A percentile compares a stretch with the other conserved stretches of the same genome.
Conservation (phyloP, 106 monocot genomes). For the Iris macrosiphon region DNA sequence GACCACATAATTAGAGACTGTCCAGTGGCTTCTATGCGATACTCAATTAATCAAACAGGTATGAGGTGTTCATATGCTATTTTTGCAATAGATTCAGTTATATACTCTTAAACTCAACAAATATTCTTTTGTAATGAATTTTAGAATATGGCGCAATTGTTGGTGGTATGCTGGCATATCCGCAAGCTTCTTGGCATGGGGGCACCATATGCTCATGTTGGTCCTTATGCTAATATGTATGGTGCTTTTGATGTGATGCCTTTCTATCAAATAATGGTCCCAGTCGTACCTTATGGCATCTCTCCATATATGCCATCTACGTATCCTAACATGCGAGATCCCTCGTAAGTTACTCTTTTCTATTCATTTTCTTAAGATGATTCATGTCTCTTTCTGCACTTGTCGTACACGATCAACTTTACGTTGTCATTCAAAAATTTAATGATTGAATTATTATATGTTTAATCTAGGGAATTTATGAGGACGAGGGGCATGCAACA, state of each 20-base stretch:
- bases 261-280: conserved; percentile 23
- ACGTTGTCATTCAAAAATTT: no score
- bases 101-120: background rate
- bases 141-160: conserved; percentile 28
- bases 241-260: conserved; percentile 31
- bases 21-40: conserved; percentile 25
- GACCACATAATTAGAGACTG: conserved; percentile 65
- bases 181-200: conserved; percentile 35
- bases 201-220: conserved; percentile 17
- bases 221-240: conserved; percentile 30
- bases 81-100: no score
- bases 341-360: conserved; percentile 30
- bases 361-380: no score
- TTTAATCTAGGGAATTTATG: conserved; percentile 26
- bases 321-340: conserved; percentile 31
- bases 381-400: no score
- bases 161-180: conserved; percentile 37
- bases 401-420: background rate
- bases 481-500: conserved; percentile 30
- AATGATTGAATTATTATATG: no score
- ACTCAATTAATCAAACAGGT: conserved; percentile 21
- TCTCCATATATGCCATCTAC: conserved; percentile 47
- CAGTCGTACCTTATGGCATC: conserved; percentile 30
- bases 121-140: conserved; percentile 1
- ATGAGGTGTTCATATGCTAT: background rate